phyloP scores from a whole-genome alignment of 2,329 filamentous ascomycete genomes.

The Sporothrix humicola region DNA sequence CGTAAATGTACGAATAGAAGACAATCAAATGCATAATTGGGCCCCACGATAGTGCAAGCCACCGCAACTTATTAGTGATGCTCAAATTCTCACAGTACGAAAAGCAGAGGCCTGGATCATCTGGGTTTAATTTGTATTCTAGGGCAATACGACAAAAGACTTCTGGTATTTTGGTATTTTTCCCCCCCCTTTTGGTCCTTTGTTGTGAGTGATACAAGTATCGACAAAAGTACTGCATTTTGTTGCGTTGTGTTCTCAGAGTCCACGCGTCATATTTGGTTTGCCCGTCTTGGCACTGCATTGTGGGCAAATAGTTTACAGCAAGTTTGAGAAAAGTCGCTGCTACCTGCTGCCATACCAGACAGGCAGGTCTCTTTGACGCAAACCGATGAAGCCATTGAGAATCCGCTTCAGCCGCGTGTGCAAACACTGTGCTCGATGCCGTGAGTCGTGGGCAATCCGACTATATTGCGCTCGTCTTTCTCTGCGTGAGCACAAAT shows the following conservation, averaged over 20 bases:
- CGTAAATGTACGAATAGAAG: neutral
- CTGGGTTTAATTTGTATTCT: no score
- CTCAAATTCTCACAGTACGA: no score
- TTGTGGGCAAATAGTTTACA: neutral
- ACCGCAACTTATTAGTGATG: neutral
- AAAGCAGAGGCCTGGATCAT: no score
- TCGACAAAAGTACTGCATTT: neutral
- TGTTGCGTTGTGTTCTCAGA: no score
- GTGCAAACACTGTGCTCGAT: neutral
- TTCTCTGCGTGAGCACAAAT: no score
- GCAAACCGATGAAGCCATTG: neutral
- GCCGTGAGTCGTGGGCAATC: neutral
- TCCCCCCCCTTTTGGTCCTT: no score
- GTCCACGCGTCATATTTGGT: neutral
- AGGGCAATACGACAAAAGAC: no score
- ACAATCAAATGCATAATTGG: neutral
- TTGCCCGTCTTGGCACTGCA: conserved; percentile 5
- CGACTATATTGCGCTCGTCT: conserved; percentile 6
- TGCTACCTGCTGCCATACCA: neutral
- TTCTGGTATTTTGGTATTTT: no score
- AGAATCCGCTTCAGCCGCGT: neutral
- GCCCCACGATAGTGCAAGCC: neutral
- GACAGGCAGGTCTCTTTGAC: neutral
- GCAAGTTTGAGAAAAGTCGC: neutral
- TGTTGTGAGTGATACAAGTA: neutral